A percentile compares a stretch with the other conserved stretches of the same genome.
These are phyloP conservation scores for Didymella pomorum DNA, from an alignment of 2,329 filamentous ascomycete genomes.

Conservation along the genomic window DNA sequence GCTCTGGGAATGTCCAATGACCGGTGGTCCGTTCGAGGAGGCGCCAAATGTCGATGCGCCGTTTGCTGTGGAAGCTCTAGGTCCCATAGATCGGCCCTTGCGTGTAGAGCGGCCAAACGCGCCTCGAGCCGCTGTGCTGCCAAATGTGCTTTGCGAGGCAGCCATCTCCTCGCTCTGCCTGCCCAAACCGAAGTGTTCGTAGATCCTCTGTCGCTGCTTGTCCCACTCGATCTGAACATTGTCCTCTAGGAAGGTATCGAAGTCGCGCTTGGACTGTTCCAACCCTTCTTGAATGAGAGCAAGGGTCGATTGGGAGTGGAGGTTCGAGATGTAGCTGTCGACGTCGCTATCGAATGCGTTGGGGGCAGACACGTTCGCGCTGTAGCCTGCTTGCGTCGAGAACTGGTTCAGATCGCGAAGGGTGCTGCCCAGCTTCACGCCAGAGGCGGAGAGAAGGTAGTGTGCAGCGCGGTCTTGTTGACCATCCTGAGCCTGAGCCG, in stretches of 20 bases:
- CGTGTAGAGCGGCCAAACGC: constrained; percentile 63
- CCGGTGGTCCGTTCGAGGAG: constrained; percentile 75
- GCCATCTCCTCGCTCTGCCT: constrained; percentile 54
- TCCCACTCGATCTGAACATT: constrained; percentile 97
- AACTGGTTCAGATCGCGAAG: constrained; percentile 87
- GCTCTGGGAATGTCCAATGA: constrained; percentile 79
- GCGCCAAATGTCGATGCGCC: constrained; percentile 63
- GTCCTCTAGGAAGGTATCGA: constrained; percentile 92
- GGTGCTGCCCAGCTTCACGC: constrained; percentile 85
- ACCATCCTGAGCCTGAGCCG: constrained; percentile 56
- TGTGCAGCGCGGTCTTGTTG: constrained; percentile 66
- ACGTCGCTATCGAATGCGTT: constrained; percentile 63
- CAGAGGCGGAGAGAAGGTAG: constrained; percentile 91
- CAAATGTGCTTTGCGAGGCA: constrained; percentile 48
- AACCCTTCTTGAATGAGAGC: constrained; percentile 93
- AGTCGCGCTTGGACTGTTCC: constrained; percentile 86
- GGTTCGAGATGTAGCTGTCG: constrained; percentile 79
- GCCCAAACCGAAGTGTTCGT: constrained; percentile 90
- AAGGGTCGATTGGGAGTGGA: constrained; percentile 89
- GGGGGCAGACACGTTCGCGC: constrained; percentile 52
- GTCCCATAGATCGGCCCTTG: constrained; percentile 51
- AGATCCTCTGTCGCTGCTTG: constrained; percentile 88
- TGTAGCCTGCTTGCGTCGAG: constrained; percentile 71
- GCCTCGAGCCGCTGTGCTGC: constrained; percentile 48
- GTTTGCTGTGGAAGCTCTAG: constrained; percentile 44